Evolutionary conservation across 2,329 filamentous ascomycete genomes (phyloP), one percentile per base, ranked within the genome.

Genomic region (Emmonsiellopsis sp.): DNA sequence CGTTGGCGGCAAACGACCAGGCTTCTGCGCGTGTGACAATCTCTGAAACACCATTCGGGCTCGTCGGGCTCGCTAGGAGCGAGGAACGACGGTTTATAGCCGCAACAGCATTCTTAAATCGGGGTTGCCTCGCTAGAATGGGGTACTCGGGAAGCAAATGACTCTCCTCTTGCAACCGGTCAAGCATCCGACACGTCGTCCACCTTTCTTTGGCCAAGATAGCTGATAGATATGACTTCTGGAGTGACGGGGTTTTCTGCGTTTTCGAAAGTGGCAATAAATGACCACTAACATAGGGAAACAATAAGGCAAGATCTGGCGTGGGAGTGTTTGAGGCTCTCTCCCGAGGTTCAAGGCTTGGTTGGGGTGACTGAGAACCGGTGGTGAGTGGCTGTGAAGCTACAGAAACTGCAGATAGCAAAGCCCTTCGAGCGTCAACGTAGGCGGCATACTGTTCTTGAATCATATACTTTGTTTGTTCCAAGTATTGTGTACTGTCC

Each of bases 141-240:
- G 70, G 69, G 48, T 72, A 72, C 49, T 71, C 68, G 2, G 70
- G 68, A n/a, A 72, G 68, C 7, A 73, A 62, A 45, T 72, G 70
- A 48, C 70, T 72, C 54, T 73, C 70, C 39, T 72, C 68, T 7
- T 64, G 64, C n/a, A 73, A 55, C 11, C 70, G 68, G 53, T 70
- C 65, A n/a, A 73, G 60, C 3, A 63, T 60, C 33, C 68, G 69
- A 17, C 68, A 60, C 1, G 65, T 62, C 1, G 62, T 68, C 11
- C 61, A 60, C 57, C 66, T 70, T 50, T 72, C 68, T 55, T 71
- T 72, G 5, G 61, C 59, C n/a, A 73, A 60, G 31, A 71, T 56
- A 3, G 63, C 66, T 1, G 68, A 60, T 17, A 72, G 45, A 40
- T 71, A 71, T 17, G 64, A 66, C 48, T 66, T 70, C 42, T 72